Evolutionary conservation across 305 asterid genomes (phyloP).

Genomic region (Fraxinus velutina): DNA sequence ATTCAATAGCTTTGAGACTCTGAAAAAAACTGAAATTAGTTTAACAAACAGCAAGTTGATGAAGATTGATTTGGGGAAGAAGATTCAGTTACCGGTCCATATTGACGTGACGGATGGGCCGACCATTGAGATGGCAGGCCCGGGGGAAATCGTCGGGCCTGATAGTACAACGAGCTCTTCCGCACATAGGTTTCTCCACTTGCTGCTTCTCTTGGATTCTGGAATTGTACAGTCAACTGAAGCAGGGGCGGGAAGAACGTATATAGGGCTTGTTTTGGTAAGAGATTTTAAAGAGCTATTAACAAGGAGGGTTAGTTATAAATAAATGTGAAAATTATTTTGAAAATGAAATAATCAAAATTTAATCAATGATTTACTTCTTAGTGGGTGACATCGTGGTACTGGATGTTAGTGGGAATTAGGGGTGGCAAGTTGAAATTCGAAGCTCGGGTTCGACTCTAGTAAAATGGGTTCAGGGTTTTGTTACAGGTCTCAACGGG

Average conservation of each 20-base stretch:
- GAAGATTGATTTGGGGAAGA: background rate
- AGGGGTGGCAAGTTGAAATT: too few species aligned
- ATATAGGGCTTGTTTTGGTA: background rate
- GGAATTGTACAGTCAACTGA: background rate
- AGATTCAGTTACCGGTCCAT: slow-evolving; percentile 53
- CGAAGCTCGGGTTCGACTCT: too few species aligned
- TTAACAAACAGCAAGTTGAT: background rate
- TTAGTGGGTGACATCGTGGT: background rate
- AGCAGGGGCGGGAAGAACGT: background rate
- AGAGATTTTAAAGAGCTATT: background rate
- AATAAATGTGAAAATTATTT: too few species aligned
- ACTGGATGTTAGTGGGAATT: background rate
- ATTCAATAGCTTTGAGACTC: background rate
- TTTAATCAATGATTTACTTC: too few species aligned
- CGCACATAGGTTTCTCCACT: slow-evolving; percentile 47
- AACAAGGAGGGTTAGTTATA: background rate
- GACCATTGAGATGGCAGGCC: slow-evolving; percentile 65
- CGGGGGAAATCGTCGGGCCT: slow-evolving; percentile 59
- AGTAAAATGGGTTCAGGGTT: too few species aligned
- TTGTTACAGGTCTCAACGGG: too few species aligned
- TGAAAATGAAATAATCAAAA: too few species aligned
- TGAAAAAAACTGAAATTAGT: background rate
- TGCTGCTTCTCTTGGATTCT: background rate
- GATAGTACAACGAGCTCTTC: slow-evolving; percentile 76
- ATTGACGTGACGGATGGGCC: slow-evolving; percentile 57